These are phyloP conservation scores for Pterocarpus santalinus DNA, from an alignment of 306 rosid genomes.

Conservation along the genomic window DNA sequence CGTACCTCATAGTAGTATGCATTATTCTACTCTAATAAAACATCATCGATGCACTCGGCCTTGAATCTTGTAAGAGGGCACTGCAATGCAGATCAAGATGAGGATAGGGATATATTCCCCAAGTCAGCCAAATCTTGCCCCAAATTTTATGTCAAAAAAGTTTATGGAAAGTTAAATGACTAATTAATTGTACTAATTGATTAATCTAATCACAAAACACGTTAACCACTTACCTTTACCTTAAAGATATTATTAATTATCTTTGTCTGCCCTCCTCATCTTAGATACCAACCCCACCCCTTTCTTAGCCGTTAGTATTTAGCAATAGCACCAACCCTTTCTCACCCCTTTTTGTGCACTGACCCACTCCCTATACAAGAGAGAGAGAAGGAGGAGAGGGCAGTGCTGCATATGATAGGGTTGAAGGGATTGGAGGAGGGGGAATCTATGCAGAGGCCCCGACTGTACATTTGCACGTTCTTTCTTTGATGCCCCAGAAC, in stretches of 20 bases:
- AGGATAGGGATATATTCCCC: constrained; percentile 44
- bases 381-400: constrained; percentile 27
- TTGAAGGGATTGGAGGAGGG: constrained; percentile 57
- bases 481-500: constrained; percentile 54
- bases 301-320: constrained; percentile 47
- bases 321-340: constrained; percentile 39
- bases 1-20: constrained; percentile 29
- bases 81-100: constrained; percentile 20
- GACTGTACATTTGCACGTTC: constrained; percentile 69
- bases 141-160: constrained; percentile 39
- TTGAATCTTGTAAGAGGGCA: constrained; percentile 45
- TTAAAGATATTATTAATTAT: constrained; percentile 32
- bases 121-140: constrained; percentile 33
- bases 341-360: constrained; percentile 46
- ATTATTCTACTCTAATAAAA: constrained; percentile 44
- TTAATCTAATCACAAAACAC: constrained; percentile 2
- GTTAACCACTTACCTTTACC: constrained; percentile 2
- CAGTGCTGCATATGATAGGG: constrained; percentile 53
- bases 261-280: constrained; percentile 6
- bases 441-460: constrained; percentile 70
- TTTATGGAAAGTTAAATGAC: neutral
- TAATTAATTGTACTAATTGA: constrained; percentile 1
- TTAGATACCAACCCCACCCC: constrained; percentile 33
- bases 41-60: constrained; percentile 26
- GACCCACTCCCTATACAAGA: constrained; percentile 40